Evolutionary conservation across 768 basidiomycete genomes (phyloP), one percentile per base, ranked within the genome.

Genomic region (Russula olivacea): DNA sequence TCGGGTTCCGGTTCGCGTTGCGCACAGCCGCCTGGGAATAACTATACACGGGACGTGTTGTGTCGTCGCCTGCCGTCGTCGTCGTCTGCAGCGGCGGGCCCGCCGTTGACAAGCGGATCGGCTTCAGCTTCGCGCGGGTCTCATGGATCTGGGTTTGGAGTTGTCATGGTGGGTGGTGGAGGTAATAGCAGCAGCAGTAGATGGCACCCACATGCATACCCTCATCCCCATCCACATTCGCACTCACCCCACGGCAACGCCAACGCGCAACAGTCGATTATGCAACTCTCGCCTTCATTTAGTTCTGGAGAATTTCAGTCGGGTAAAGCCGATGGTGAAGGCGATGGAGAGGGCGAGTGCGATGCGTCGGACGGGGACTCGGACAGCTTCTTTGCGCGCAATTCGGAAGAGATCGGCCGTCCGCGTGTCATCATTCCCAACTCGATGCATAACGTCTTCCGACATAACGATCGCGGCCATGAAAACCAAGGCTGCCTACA

Each of bases 351-450:
- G 19, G 55, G 5, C 4, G 36, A 49, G 12, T 43, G 23, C 28
- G 38, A 57, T 15, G 36, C 14, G 3, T 63, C 60, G 5, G 66
- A 68, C 30, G 65, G 56, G 32, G 66, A 67, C 48, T 66, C 64
- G 56, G 60, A 61, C n/a, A 66, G 65, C 38, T 68, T 68, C 38
- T 68, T 68, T 49, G 67, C 61, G 55, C 65, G 67, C 6, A 63
- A 55, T 9, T 68, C 67, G 61, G 67, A 68, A 34, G 66, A 68
- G 9, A 21, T 38, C 1, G 47, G 25, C 1, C 63, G 63, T 3
- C 55, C 40, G 49, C 48, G 63, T 25, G n/a, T 63, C 25, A 3
- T 49, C n/a, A 19, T 38, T 38, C 57, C 57, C 21, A 25, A 48
- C n/a, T 4, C 38, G 25, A 19, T 23, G 1, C 61, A 34, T 1